Evolutionary conservation across 2,329 filamentous ascomycete species (phyloP), one percentile per base, ranked within the genome.

Genomic region (Blastomyces parvus): DNA sequence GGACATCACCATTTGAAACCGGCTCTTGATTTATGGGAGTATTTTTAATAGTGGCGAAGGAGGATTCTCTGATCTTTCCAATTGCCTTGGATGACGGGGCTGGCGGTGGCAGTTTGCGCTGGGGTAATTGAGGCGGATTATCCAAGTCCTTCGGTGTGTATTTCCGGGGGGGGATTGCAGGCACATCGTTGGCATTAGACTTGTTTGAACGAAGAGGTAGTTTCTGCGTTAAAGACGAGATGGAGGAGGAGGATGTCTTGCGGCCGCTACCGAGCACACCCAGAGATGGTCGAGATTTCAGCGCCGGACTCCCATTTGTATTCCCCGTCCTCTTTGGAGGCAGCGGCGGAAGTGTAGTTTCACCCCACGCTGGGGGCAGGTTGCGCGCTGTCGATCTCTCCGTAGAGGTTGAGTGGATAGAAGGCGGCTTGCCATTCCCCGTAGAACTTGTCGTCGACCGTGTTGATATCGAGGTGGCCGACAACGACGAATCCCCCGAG

Each of bases 301-400:
- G 53, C 58, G 42, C 64, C 13, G 67, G 66, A 50, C 69, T 71
- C 9, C 67, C 67, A n/a, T 66, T 63, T 3, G 64, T 65, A 63
- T 75, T 69, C 64, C 71, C 72, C 58, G 38, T 61, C 61, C 75
- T 73, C 68, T 81, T 84, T 0, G 81, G 78, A 59, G 83, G 83
- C 44, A 86, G 74, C 38, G 80, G 76, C 60, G 84, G 84, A 11
- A 86, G 72, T 46, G 79, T 78, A 17, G 79, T 72, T 59, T 83
- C 80, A 64, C 84, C 82, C 74, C 81, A 87, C 57, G 80, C 80
- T 11, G 85, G 84, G 6, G 84, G 82, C 68, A 80, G 79, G 58
- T 82, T 73, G 59, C 48, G 57, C 11, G 55, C 19, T 27, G 61
- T 42, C 8, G 36, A 27, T n/a, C 44, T 6, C 19, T 46, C 63